A percentile compares a stretch with the other conserved stretches of the same genome.
These are phyloP conservation scores for Claviceps citrina DNA, from an alignment of 2,329 filamentous ascomycete genomes.

Conservation along the genomic window DNA sequence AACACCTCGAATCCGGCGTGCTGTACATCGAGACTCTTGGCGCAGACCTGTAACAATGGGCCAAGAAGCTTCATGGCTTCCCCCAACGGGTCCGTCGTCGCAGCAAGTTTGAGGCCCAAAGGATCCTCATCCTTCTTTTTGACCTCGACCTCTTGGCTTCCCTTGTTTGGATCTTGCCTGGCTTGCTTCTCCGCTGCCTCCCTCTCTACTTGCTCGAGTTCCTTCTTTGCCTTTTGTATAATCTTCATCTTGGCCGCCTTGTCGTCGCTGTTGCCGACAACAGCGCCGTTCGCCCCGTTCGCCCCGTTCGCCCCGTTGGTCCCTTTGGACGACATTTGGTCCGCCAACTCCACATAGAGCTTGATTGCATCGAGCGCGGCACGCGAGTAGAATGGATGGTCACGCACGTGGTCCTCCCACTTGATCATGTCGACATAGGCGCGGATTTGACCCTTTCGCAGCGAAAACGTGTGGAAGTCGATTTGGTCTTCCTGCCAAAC, in stretches of 20 bases:
- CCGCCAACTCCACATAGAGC: slow-evolving; percentile 64
- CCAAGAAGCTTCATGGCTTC: slow-evolving; percentile 77
- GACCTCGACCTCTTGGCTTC: slow-evolving; percentile 44
- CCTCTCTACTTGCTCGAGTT: slow-evolving; percentile 48
- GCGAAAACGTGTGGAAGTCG: slow-evolving; percentile 93
- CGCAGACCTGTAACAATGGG: slow-evolving; percentile 68
- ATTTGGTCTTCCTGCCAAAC: slow-evolving; percentile 98
- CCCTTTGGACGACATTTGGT: slow-evolving; percentile 54
- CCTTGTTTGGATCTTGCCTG: slow-evolving; percentile 73
- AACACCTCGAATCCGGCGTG: slow-evolving; percentile 81
- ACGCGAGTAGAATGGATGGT: slow-evolving; percentile 84
- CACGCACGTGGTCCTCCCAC: slow-evolving; percentile 83
- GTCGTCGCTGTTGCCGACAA: slow-evolving; percentile 36
- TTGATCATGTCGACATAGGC: slow-evolving; percentile 92
- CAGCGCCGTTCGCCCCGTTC: slow-evolving; percentile 47
- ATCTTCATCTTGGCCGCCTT: slow-evolving; percentile 56
- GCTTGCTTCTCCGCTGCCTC: slow-evolving; percentile 64
- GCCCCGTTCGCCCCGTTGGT: no score
- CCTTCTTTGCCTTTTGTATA: slow-evolving; percentile 77
- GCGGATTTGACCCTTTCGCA: slow-evolving; percentile 90
- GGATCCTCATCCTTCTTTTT: slow-evolving; percentile 91
- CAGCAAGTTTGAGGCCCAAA: slow-evolving; percentile 60
- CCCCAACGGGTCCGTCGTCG: slow-evolving; percentile 67
- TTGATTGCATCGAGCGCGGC: slow-evolving; percentile 69
- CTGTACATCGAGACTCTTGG: slow-evolving; percentile 69